A percentile compares a stretch with the other conserved stretches of the same genome.
Conservation (phyloP, 345 rosid species). For the Pistacia integerrima region DNA sequence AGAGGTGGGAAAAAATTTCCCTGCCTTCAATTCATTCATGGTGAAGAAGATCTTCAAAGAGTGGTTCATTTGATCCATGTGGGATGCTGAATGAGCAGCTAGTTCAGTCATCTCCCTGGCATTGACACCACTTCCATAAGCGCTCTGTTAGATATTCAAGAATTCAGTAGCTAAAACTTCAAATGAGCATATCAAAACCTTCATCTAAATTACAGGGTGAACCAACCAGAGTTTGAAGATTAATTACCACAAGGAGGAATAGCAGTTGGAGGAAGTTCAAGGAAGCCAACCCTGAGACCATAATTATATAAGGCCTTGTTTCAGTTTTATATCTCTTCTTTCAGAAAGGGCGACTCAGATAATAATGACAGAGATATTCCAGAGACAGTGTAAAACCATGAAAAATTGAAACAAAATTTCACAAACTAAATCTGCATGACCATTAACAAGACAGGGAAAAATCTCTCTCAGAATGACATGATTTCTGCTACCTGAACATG, state of each 20-base stretch:
- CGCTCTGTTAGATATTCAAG: not conserved
- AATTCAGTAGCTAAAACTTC: not conserved
- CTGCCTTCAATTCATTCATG: slow-evolving; percentile 36
- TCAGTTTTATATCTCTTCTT: not conserved
- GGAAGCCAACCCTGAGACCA: slow-evolving; percentile 5
- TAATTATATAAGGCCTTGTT: not conserved
- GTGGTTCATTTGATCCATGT: slow-evolving; percentile 30
- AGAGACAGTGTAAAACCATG: too few species aligned
- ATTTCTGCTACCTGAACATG: too few species aligned
- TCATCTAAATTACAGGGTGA: too few species aligned
- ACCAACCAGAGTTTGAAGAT: not conserved
- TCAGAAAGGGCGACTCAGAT: too few species aligned
- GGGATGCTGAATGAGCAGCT: not conserved
- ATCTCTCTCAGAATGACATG: too few species aligned
- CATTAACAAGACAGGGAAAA: too few species aligned
- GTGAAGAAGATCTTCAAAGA: slow-evolving; percentile 42
- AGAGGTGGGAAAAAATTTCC: slow-evolving; percentile 31
- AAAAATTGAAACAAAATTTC: too few species aligned
- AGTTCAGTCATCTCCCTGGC: not conserved
- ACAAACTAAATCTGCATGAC: too few species aligned
- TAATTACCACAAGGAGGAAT: slow-evolving; percentile 19
- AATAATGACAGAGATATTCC: too few species aligned
- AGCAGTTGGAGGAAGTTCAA: slow-evolving; percentile 21
- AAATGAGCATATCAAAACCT: too few species aligned
- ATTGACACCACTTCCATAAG: not conserved